Evolutionary conservation across 495 filamentous ascomycete genomes (phyloP), one percentile per base, ranked within the genome.

Genomic region (Penicillium tannophilum): DNA sequence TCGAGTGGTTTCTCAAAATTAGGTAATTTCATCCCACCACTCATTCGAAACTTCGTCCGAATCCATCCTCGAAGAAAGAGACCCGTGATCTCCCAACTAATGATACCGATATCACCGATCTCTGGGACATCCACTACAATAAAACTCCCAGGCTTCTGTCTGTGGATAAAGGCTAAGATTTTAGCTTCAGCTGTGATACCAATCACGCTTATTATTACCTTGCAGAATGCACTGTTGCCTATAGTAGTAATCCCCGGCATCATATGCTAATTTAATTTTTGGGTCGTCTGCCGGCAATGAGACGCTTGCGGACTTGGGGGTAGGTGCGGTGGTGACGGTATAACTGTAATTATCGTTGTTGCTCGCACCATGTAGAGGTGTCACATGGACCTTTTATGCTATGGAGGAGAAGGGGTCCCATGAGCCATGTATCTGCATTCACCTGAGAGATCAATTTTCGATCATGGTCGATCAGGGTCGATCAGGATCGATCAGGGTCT

Each of bases 1-100:
- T 35, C 26, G 6, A 11, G 24, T 33, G 48, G 28, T 17, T 33
- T 26, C 0, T n/a, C 9, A 6, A 10, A n/a, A 11, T 17, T 28
- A 33, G 12, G 12, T n/a, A 66, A 60, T 65, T 68, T 58, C 62
- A 67, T 62, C 46, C 69, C 66, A 48, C 54, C 60, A 20, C 60
- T 56, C 26, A 57, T 44, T 45, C 59, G 61, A 54, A 59, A 63
- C 42, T 74, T 74, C 14, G 70, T 74, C 47, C 69, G 53, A 30
- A 73, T 53, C 70, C 67, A 72, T 50, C 63, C 70, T 51, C 45
- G 2, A 20, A 66, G 70, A 31, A 67, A 59, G 48, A 64, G 73
- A 24, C 70, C 70, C 57, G 63, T 70, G 43, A 59, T 54, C 59
- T 73, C 72, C 72, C 66, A 75, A 54, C 73, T 69, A 41, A 75